A percentile compares a stretch with the other conserved stretches of the same genome.
phyloP scores from a whole-genome alignment of 805 yeast species.

The Yarrowia keelungensis region DNA sequence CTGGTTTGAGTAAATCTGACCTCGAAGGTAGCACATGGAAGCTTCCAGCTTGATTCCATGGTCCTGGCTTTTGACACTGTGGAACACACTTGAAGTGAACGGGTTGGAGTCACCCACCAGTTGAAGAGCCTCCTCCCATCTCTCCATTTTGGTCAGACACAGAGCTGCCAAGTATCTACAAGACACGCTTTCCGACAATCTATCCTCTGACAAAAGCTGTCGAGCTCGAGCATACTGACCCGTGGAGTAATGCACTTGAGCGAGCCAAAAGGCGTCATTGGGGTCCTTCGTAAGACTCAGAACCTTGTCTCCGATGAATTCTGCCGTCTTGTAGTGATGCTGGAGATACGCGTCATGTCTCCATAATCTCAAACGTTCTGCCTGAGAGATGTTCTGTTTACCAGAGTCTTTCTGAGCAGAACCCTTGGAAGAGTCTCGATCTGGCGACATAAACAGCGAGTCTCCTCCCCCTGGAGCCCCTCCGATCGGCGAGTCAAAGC shows the following conservation, averaged over 20 bases:
- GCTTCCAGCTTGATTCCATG: constrained; percentile 90
- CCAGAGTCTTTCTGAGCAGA: constrained; percentile 16
- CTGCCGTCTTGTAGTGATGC: constrained; percentile 89
- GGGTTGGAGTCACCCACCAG: constrained; percentile 84
- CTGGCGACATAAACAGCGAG: constrained; percentile 35
- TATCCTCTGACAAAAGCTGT: constrained; percentile 65
- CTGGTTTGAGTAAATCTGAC: constrained; percentile 79
- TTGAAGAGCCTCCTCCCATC: constrained; percentile 89
- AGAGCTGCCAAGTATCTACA: constrained; percentile 83
- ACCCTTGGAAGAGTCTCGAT: constrained; percentile 15
- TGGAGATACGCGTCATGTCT: constrained; percentile 91
- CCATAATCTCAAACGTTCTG: constrained; percentile 88
- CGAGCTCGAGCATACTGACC: constrained; percentile 83
- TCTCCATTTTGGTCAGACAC: constrained; percentile 69
- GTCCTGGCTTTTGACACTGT: constrained; percentile 52
- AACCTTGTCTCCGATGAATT: constrained; percentile 89
- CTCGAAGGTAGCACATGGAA: constrained; percentile 84
- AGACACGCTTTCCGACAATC: constrained; percentile 62
- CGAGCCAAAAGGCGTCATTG: constrained; percentile 95
- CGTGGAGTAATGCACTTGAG: constrained; percentile 80
- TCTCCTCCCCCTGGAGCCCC: constrained; percentile 22
- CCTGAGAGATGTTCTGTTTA: constrained; percentile 60
- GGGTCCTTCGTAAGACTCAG: constrained; percentile 82
- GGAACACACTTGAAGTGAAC: constrained; percentile 53
- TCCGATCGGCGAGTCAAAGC: constrained; percentile 24